phyloP scores from a whole-genome alignment of 1,284 basidiomycete species.

The Malassezia globosa region DNA sequence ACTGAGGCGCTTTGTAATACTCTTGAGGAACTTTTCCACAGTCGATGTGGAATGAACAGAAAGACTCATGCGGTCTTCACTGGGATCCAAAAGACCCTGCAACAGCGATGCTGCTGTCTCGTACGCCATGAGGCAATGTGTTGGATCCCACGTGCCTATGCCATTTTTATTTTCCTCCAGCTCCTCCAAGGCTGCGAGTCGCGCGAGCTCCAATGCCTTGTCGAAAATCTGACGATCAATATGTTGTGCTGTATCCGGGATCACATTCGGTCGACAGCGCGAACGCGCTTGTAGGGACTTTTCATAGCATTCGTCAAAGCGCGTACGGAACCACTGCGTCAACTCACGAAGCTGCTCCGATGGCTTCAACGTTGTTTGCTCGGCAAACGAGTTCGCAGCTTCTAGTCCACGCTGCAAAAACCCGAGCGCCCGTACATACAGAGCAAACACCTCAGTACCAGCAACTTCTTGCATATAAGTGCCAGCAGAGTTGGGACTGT shows the following conservation, averaged over 20 bases:
- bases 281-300: constrained; percentile 54
- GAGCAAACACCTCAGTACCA: constrained; percentile 64
- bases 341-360: constrained; percentile 53
- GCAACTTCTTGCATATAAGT: constrained; percentile 39
- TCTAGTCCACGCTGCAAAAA: constrained; percentile 81
- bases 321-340: constrained; percentile 54
- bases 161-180: constrained; percentile 52
- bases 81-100: constrained; percentile 77
- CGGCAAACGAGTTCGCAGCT: constrained; percentile 39
- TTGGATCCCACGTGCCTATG: constrained; percentile 56
- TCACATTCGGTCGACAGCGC: constrained; percentile 46
- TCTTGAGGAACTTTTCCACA: constrained; percentile 41
- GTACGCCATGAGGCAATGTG: constrained; percentile 78
- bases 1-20: constrained; percentile 34
- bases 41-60: constrained; percentile 30
- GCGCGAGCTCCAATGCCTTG: constrained; percentile 57
- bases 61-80: constrained; percentile 57
- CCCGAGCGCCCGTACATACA: constrained; percentile 84
- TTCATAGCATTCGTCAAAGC: constrained; percentile 55
- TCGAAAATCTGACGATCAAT: constrained; percentile 54
- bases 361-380: constrained; percentile 17
- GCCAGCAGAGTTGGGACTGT: constrained; percentile 13
- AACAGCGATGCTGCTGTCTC: constrained; percentile 88
- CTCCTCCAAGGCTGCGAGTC: constrained; percentile 81
- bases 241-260: constrained; percentile 49